These are phyloP conservation scores for Lyophyllum atratum DNA, from an alignment of 768 basidiomycete genomes.

Conservation along the genomic window DNA sequence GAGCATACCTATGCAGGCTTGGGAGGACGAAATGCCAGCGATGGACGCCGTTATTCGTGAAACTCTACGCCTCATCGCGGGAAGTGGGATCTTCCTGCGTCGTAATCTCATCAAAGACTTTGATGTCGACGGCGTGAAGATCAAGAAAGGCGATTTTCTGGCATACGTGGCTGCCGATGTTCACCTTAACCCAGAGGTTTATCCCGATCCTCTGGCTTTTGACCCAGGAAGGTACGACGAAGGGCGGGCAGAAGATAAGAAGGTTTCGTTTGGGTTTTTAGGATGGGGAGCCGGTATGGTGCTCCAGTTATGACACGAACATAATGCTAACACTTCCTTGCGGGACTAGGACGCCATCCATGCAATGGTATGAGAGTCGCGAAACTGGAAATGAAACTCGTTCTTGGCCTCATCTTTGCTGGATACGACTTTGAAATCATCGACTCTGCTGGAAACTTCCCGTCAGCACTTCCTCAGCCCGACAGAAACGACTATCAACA, in stretches of 20 bases:
- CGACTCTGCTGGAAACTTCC: constrained; percentile 28
- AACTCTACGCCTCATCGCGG: constrained; percentile 33
- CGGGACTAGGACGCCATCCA: constrained; percentile 34
- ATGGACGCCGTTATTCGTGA: constrained; percentile 40
- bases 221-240: constrained; percentile 34
- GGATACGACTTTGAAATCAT: constrained; percentile 36
- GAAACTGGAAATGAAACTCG: constrained; percentile 40
- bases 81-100: constrained; percentile 31
- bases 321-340: background rate
- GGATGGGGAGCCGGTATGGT: constrained; percentile 42
- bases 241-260: constrained; percentile 38
- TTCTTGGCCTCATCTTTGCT: constrained; percentile 33
- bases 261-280: constrained; percentile 30
- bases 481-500: constrained; percentile 35
- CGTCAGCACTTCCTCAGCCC: constrained; percentile 25
- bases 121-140: constrained; percentile 22
- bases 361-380: constrained; percentile 41
- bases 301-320: background rate
- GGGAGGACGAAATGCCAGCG: constrained; percentile 41
- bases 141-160: constrained; percentile 36
- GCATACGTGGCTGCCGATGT: constrained; percentile 33
- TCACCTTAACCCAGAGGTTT: constrained; percentile 36
- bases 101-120: constrained; percentile 35
- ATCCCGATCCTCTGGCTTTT: constrained; percentile 33
- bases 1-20: constrained; percentile 33